A percentile compares a stretch with the other conserved stretches of the same genome.
Evolutionary conservation across 345 rosid species (phyloP).

Genomic region (Dipteronia sinensis): DNA sequence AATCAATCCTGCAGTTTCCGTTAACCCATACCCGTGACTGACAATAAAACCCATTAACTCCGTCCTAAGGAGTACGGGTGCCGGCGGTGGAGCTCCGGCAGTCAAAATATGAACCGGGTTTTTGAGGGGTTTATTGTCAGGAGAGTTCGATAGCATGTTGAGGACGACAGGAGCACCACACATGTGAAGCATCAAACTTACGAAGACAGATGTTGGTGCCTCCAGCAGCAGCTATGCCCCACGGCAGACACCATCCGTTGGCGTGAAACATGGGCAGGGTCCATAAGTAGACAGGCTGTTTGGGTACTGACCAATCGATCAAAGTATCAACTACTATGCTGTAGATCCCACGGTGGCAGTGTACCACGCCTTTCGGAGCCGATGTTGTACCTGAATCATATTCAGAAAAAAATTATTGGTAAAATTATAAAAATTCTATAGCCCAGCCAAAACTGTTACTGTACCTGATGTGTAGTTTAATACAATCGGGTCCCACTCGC

Average conservation of each 20-base stretch:
- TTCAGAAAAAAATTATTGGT: slow-evolving; percentile 13
- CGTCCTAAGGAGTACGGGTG: no score
- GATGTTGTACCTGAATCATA: slow-evolving; percentile 82
- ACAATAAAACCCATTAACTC: no score
- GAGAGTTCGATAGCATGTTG: no score
- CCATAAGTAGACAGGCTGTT: slow-evolving; percentile 80
- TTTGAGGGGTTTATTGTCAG: no score
- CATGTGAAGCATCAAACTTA: slow-evolving; percentile 49
- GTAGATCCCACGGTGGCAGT: slow-evolving; percentile 72
- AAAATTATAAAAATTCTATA: no score
- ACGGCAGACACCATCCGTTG: slow-evolving; percentile 77
- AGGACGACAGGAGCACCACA: no score
- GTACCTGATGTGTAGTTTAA: slow-evolving; percentile 65
- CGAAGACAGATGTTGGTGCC: slow-evolving; percentile 78
- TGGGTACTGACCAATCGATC: slow-evolving; percentile 58
- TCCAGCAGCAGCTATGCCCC: slow-evolving; percentile 88
- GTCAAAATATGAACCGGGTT: no score
- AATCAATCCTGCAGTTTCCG: no score
- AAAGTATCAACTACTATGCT: slow-evolving; percentile 48
- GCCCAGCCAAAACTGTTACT: no score
- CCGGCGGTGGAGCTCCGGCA: no score
- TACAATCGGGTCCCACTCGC: slow-evolving; percentile 70
- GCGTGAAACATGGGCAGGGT: slow-evolving; percentile 87
- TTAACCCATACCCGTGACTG: no score
- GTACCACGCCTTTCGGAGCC: slow-evolving; percentile 85